These are phyloP conservation scores for Nannizzia gypsea DNA, from an alignment of 2,329 filamentous ascomycete species.

Conservation along the genomic window DNA sequence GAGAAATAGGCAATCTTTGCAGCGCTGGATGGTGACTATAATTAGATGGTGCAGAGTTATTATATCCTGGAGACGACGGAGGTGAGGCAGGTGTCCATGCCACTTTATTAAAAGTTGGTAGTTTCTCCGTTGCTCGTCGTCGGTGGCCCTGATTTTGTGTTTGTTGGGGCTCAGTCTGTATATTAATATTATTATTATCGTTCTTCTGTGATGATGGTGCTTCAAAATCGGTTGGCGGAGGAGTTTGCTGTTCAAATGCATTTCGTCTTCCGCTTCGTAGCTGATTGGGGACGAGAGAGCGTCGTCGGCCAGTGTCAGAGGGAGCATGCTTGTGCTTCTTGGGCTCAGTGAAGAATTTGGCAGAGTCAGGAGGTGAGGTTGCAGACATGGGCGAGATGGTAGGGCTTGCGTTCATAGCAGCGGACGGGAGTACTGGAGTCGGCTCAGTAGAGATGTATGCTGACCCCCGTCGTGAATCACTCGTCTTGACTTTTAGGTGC, in stretches of 20 bases:
- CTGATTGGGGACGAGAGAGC: not conserved
- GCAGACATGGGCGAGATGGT: not conserved
- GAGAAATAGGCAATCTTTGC: not conserved
- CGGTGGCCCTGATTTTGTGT: not conserved
- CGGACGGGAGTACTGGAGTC: not conserved
- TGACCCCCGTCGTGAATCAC: conserved; percentile 9
- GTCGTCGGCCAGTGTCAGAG: not conserved
- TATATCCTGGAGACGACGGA: not conserved
- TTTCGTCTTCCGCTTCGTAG: not conserved
- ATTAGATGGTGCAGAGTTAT: not conserved
- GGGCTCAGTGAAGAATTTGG: not conserved
- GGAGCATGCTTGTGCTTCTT: not conserved
- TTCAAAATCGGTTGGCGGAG: not conserved
- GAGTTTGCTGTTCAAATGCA: not conserved
- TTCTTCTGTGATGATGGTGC: not conserved
- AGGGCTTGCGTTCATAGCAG: not conserved
- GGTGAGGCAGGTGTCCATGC: not conserved
- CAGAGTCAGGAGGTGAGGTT: not conserved
- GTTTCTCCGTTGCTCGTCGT: not conserved
- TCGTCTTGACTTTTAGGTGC: conserved; percentile 7
- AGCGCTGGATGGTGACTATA: not conserved
- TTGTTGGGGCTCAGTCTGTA: not conserved
- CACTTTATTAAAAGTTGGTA: not conserved
- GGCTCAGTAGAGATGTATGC: not conserved
- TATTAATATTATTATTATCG: not conserved